These are phyloP conservation scores for Nakazawaea ishiwadae DNA, from an alignment of 805 yeast genomes.

Conservation along the genomic window DNA sequence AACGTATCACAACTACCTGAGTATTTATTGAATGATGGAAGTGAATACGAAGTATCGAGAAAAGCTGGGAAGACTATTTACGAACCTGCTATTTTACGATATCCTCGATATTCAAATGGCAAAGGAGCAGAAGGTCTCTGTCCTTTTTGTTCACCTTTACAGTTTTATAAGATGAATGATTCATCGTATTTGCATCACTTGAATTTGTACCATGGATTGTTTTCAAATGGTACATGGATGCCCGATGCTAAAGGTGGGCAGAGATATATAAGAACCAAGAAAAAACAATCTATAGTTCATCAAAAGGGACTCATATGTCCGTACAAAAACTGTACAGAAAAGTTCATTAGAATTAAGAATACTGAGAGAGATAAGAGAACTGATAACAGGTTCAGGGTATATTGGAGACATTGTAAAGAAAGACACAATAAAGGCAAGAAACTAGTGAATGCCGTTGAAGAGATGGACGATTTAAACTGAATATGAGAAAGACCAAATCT, in stretches of 20 bases:
- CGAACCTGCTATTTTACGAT: constrained; percentile 1
- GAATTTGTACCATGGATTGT: constrained; percentile 26
- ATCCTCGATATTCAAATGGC: too few relatives aligned
- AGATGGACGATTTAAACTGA: constrained; percentile 1
- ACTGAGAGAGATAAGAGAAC: too few relatives aligned
- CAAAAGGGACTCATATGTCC: constrained; percentile 11
- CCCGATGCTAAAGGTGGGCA: constrained; percentile 17
- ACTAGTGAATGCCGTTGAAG: background rate
- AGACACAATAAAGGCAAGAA: constrained; percentile 9
- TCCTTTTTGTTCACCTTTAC: constrained; percentile 7
- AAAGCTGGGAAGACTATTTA: background rate
- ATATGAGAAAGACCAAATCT: too few relatives aligned
- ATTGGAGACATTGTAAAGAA: constrained; percentile 11
- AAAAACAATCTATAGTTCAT: background rate
- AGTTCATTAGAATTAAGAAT: constrained; percentile 5
- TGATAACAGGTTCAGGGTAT: constrained; percentile 6
- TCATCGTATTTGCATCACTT: constrained; percentile 28
- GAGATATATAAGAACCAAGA: background rate
- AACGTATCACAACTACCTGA: background rate
- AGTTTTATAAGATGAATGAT: constrained; percentile 23
- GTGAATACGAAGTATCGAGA: background rate
- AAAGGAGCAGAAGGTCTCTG: constrained; percentile 7
- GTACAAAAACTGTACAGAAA: constrained; percentile 2
- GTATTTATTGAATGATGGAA: background rate
- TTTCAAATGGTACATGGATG: constrained; percentile 23